Percentiles rank a stretch among this genome's conserved stretches.
Evolutionary conservation across 208 protist genomes (phyloP).

Genomic region (Trypanosoma platydactyli): DNA sequence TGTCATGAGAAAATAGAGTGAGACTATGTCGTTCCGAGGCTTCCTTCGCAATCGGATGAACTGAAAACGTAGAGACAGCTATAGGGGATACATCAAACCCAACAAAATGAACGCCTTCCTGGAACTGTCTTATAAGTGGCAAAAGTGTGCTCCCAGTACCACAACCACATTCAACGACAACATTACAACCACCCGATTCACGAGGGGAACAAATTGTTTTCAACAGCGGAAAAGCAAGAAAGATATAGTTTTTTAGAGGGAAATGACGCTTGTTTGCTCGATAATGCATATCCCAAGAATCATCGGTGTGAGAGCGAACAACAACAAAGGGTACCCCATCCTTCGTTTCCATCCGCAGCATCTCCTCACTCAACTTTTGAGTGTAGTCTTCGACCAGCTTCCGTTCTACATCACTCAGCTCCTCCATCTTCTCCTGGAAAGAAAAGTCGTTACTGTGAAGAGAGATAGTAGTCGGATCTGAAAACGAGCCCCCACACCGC

Average conservation of each 20-base stretch:
- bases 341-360: slow-evolving; percentile 8
- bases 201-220: slow-evolving; percentile 31
- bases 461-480: slow-evolving; percentile 52
- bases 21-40: slow-evolving; percentile 25
- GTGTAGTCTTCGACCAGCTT: slow-evolving; percentile 37
- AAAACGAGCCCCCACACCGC: slow-evolving; percentile 46
- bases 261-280: slow-evolving; percentile 58
- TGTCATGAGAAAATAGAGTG: slow-evolving; percentile 47
- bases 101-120: slow-evolving; percentile 42
- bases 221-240: slow-evolving; percentile 68
- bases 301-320: not conserved
- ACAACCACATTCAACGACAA: slow-evolving; percentile 75
- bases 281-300: slow-evolving; percentile 63
- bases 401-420: slow-evolving; percentile 33
- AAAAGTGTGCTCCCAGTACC: slow-evolving; percentile 76
- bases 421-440: slow-evolving; percentile 44
- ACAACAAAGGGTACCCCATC: not conserved
- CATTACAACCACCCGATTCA: not conserved
- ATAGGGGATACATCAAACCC: slow-evolving; percentile 63
- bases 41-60: slow-evolving; percentile 41
- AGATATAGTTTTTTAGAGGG: slow-evolving; percentile 81
- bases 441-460: slow-evolving; percentile 75
- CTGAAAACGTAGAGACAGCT: slow-evolving; percentile 46
- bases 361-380: slow-evolving; percentile 10
- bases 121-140: slow-evolving; percentile 61